These are phyloP conservation scores for Dipteronia sinensis DNA, from an alignment of 345 rosid genomes.

Conservation along the genomic window DNA sequence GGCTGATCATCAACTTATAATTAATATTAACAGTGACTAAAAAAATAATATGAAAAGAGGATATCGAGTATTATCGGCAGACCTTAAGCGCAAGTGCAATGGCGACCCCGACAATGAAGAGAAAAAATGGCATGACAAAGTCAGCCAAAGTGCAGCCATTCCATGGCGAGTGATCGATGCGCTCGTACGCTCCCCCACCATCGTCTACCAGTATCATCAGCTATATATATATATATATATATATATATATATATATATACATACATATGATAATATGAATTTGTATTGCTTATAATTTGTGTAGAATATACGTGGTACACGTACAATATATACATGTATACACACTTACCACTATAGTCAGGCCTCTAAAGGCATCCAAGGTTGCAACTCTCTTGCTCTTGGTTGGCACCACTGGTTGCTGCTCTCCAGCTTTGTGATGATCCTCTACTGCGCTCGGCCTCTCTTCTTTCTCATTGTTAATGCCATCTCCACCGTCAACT, in stretches of 20 bases:
- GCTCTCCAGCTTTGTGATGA: constrained; percentile 21
- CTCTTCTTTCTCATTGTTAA: not conserved
- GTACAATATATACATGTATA: not conserved
- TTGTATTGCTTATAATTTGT: too few relatives aligned
- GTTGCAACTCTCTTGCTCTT: constrained; percentile 57
- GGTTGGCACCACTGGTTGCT: constrained; percentile 22
- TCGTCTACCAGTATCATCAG: constrained; percentile 72
- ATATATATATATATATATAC: constrained; percentile 33
- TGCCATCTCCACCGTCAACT: constrained; percentile 13
- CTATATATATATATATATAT: constrained; percentile 27
- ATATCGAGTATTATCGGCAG: not conserved
- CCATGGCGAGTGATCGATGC: constrained; percentile 74
- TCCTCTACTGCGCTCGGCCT: not conserved
- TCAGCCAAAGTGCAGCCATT: constrained; percentile 68
- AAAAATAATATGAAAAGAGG: not conserved
- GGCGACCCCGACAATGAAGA: constrained; percentile 69
- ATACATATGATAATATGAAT: too few relatives aligned
- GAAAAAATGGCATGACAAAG: constrained; percentile 75
- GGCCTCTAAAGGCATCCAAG: constrained; percentile 69
- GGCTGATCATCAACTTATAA: too few relatives aligned
- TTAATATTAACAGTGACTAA: too few relatives aligned
- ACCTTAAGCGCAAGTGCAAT: constrained; percentile 76
- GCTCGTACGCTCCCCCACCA: constrained; percentile 52
- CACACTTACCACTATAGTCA: constrained; percentile 49
- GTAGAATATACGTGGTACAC: too few relatives aligned